Conservation (phyloP, 148 eudicot genomes). For the Vaccinium macrocarpon region DNA sequence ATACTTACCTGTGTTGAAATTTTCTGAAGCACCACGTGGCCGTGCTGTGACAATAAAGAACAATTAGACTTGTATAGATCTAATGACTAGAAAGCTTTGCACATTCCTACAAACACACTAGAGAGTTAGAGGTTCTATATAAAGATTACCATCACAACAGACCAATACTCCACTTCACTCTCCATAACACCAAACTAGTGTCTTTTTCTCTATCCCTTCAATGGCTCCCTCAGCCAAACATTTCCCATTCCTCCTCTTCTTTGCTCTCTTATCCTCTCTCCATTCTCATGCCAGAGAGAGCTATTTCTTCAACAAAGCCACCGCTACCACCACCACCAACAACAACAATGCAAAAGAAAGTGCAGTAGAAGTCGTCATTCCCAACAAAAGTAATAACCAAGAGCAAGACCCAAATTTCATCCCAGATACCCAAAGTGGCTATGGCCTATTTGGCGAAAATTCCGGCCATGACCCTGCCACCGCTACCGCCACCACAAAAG, state of each 20-base stretch:
- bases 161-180: background rate
- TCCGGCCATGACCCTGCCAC: constrained; percentile 50
- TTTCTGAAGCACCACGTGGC: too few species aligned
- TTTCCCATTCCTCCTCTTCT: constrained; percentile 36
- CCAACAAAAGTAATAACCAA: constrained; percentile 23
- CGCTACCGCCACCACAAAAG: constrained; percentile 14
- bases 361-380: background rate
- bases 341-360: constrained; percentile 11
- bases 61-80: background rate
- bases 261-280: constrained; percentile 35
- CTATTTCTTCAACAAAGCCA: constrained; percentile 68
- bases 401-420: constrained; percentile 45
- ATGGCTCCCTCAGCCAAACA: constrained; percentile 34
- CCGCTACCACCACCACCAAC: constrained; percentile 18
- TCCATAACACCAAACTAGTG: background rate
- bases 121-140: constrained; percentile 24
- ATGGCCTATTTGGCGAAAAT: constrained; percentile 65
- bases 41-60: too few species aligned
- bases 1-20: too few species aligned
- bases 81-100: constrained; percentile 5
- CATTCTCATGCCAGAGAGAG: constrained; percentile 65
- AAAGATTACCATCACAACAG: constrained; percentile 24
- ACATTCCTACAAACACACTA: too few species aligned
- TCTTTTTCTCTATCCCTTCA: constrained; percentile 3
- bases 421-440: constrained; percentile 49